Evolutionary conservation across 2,329 filamentous ascomycete species (phyloP), one percentile per base, ranked within the genome.

Genomic region (Triangularia setosa): DNA sequence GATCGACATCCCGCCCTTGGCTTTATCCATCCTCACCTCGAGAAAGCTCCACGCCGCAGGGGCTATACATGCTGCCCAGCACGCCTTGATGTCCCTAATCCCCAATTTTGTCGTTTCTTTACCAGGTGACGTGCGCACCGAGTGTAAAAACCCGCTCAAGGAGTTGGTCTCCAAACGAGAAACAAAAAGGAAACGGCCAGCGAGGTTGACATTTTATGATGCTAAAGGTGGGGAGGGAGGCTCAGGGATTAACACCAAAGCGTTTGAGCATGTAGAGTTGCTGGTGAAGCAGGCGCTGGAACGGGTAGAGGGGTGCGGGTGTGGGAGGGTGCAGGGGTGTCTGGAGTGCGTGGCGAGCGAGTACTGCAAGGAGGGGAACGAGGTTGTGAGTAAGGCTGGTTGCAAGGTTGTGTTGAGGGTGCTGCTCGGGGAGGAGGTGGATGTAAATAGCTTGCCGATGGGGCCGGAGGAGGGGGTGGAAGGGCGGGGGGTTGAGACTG

Each of bases 311-410:
- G 82, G 80, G 1, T 99, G 95, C 72, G 79, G 82, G 44, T 98
- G 93, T 72, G 24, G 24, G 24, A 53, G 11, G 33, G 57, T 59
- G 11, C 85, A 90, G 64, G 95, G 95, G 0, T 98, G 95, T 76
- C 79, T 94, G 23, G 94, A 97, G 76, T 99, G 95, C 76, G 93
- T 96, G 53, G 92, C 90, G 68, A 90, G 89, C 67, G 91, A 96
- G 75, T 79, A 86, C 62, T 98, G 95, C 75, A 92, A 90, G 75
- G 87, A 97, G 76, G 85, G 87, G 61, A 97, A 97, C 74, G 86
- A 91, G 72, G 93, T 98, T 9, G 95, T 97, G 90, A 95, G 91
- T 73, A 98, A 97, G 77, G 91, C 90, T 0, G 94, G 94, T 0
- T 89, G 90, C 7, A 87, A 86, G 63, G 93, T 97, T 24, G 87